Evolutionary conservation across 306 rosid species (phyloP), one percentile per base, ranked within the genome.

Genomic region (Cucumis hystrix): DNA sequence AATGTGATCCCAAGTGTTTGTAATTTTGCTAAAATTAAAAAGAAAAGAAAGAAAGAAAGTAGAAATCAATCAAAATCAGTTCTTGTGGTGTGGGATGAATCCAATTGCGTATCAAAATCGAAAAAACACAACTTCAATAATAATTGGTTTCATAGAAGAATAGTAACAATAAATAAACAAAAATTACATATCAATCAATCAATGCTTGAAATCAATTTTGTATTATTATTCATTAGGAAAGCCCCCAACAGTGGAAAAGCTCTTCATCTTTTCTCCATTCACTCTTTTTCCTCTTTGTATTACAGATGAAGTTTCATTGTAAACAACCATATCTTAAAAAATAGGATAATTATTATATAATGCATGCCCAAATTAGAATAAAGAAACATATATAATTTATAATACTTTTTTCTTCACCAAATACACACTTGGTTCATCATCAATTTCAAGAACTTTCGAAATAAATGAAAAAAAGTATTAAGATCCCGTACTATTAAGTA

Each of bases 41-140:
- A n/a, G 4, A 33, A 33, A 33, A 33, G 25, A 33, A 33, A 33
- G 3, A 33, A 33, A 33, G 5, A 37, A 67, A 40, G 33, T 67
- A n/a, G 15, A 23, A 45, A 70, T 21, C 75, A 70, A 70, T 70
- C 75, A 23, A 20, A 17, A 69, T 69, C 74, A 21, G 5, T 13
- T 68, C 74, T n/a, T 67, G 74, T 20, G 74, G 74, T 68, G 33
- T 68, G 28, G 55, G 17, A 43, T 71, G 76, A 71, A 25, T 47
- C 15, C 13, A 71, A 71, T 69, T 41, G 37, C 75, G 75, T 69
- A 69, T 45, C 57, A 20, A 69, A 69, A 43, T 69, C 18, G 39
- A 69, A 69, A 45, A 41, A 67, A 13, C 54, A 67, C 25, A 67
- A 67, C 54, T 10, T 67, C 25, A 65, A 65, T 16, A 7, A 65